Evolutionary conservation across 768 basidiomycete species (phyloP), one percentile per base, ranked within the genome.

Genomic region (Tricholoma matsutake): DNA sequence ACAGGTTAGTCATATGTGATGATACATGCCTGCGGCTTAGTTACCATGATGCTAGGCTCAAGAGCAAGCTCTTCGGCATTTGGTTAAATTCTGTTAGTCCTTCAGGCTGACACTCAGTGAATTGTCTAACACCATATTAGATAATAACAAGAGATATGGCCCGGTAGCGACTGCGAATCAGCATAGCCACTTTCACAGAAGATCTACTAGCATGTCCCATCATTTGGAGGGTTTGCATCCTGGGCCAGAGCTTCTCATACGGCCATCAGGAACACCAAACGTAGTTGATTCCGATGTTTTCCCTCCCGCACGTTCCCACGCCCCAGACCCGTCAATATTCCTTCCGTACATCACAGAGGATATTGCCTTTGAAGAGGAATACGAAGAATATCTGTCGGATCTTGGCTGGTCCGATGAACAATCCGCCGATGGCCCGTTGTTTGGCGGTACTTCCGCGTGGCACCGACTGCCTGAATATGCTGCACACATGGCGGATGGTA

Each of bases 311-410:
- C 92, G 94, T 32, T 90, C 92, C 43, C 91, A 91, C 67, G 89
- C 91, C 1, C 88, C 90, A 0, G 90, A 93, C 70, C 86, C 90
- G 10, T 87, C 86, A 13, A 88, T 90, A 49, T 93, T 94, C 77
- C 79, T 94, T 20, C 93, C 94, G 14, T 97, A 94, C 71, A 94
- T 92, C 41, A 89, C 92, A 1, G 96, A 98, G 71, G 92, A 94
- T 66, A 90, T 93, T 61, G 94, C 94, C 0, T 96, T 95, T 65
- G 96, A 98, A 69, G 93, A 94, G 69, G 96, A 97, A 69, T 98
- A 97, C 68, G 96, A 98, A 72, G 95, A 96, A 69, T 94, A 96
- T 67, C 78, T 98, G 28, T 92, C 88, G n/a, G 93, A 93, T 69
- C 77, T 95, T 22, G 90, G 89, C 16, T 89, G 83, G 80, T 83